These are phyloP conservation scores for Solanum pimpinellifolium DNA, from an alignment of 257 asterid genomes.

Conservation along the genomic window DNA sequence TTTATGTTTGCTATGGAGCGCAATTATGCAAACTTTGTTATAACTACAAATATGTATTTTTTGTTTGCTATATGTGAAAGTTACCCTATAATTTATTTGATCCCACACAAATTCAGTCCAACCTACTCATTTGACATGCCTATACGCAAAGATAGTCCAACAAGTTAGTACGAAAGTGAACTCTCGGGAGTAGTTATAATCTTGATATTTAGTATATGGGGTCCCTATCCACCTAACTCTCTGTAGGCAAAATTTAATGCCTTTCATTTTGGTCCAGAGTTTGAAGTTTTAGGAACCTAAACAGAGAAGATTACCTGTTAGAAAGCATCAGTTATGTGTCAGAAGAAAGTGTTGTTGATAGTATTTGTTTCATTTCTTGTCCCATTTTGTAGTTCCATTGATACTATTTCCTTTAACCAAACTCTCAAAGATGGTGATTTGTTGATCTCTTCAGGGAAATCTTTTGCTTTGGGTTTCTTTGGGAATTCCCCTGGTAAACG, in stretches of 20 bases:
- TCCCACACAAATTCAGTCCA: background rate
- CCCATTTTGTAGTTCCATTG: constrained; percentile 1
- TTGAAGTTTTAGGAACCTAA: background rate
- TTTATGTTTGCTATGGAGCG: too few species aligned
- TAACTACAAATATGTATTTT: too few species aligned
- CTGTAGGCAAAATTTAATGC: background rate
- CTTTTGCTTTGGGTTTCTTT: constrained; percentile 27
- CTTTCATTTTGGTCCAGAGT: background rate
- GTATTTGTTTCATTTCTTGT: background rate
- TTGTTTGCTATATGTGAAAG: too few species aligned
- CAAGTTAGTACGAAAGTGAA: background rate
- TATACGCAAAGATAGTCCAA: background rate
- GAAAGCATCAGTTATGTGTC: constrained; percentile 1
- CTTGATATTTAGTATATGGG: background rate
- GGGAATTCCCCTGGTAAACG: constrained; percentile 6
- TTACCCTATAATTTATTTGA: background rate
- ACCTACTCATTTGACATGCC: background rate
- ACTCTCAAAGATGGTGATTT: constrained; percentile 25
- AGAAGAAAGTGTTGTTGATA: background rate
- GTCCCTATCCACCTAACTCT: background rate
- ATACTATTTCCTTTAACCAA: constrained; percentile 13
- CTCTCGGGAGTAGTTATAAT: background rate
- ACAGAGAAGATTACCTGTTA: background rate
- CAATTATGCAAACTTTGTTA: too few species aligned
- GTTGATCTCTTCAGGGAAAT: constrained; percentile 1